A percentile compares a stretch with the other conserved stretches of the same genome.
Evolutionary conservation across 768 basidiomycete species (phyloP).

Genomic region (Leccinum disarticulatum): DNA sequence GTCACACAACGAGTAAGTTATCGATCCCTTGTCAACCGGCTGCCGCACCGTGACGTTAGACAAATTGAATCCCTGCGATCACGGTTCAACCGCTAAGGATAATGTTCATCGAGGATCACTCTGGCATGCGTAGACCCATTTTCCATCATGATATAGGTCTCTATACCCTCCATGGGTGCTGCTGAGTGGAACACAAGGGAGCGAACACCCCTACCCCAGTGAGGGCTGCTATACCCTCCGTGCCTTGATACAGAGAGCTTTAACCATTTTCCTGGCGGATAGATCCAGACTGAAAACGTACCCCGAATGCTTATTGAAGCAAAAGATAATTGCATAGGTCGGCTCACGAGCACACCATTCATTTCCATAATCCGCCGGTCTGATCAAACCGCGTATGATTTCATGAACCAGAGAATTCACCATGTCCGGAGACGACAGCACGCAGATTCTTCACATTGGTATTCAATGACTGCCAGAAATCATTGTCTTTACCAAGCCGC

Average conservation of each 20-base stretch:
- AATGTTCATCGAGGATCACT: no score
- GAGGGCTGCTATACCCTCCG: conserved; percentile 51
- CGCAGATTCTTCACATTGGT: conserved; percentile 61
- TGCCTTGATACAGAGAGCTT: conserved; percentile 44
- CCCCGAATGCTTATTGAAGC: conserved; percentile 78
- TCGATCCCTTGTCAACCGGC: no score
- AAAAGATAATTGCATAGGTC: conserved; percentile 62
- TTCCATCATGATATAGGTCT: conserved; percentile 68
- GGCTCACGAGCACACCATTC: conserved; percentile 77
- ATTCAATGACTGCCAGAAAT: conserved; percentile 65
- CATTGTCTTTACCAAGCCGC: conserved; percentile 46
- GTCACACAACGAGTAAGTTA: no score
- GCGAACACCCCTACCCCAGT: conserved; percentile 67
- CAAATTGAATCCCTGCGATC: neutral
- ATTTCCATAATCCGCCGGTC: conserved; percentile 62
- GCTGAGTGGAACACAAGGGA: conserved; percentile 58
- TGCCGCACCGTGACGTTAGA: no score
- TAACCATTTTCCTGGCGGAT: neutral
- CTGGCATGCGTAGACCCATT: conserved; percentile 55
- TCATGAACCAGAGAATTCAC: conserved; percentile 34
- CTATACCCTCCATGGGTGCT: conserved; percentile 43
- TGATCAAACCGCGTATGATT: neutral
- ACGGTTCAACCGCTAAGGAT: no score
- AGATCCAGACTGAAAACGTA: conserved; percentile 24
- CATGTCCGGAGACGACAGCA: conserved; percentile 70